A percentile compares a stretch with the other conserved stretches of the same genome.
Evolutionary conservation across 768 basidiomycete genomes (phyloP).

Genomic region (Suillus brevipes): DNA sequence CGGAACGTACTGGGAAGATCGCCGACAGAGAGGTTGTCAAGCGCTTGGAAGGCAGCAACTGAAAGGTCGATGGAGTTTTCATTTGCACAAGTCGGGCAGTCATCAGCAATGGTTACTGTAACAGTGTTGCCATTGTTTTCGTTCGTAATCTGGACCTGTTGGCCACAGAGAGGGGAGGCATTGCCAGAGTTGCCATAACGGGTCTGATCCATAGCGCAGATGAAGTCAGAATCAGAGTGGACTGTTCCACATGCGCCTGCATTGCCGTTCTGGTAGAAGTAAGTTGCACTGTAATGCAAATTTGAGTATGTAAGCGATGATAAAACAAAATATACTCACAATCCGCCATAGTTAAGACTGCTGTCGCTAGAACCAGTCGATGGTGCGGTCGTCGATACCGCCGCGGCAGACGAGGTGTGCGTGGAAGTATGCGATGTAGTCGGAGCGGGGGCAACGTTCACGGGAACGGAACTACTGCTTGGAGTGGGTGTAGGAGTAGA

Average conservation of each 20-base stretch:
- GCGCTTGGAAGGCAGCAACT: slow-evolving; percentile 58
- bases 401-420: neutral
- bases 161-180: slow-evolving; percentile 63
- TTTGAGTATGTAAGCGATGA: neutral
- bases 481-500: neutral
- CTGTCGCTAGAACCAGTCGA: slow-evolving; percentile 19
- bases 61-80: slow-evolving; percentile 74
- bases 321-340: slow-evolving; percentile 35
- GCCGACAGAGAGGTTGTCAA: slow-evolving; percentile 54
- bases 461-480: neutral
- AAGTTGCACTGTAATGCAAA: slow-evolving; percentile 50
- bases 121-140: slow-evolving; percentile 50
- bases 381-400: neutral
- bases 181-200: slow-evolving; percentile 51
- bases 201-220: slow-evolving; percentile 63
- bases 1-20: slow-evolving; percentile 53
- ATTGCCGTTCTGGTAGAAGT: slow-evolving; percentile 67
- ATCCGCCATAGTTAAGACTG: slow-evolving; percentile 38
- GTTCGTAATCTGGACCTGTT: slow-evolving; percentile 64
- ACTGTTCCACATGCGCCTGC: slow-evolving; percentile 78
- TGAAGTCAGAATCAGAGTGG: slow-evolving; percentile 54
- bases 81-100: slow-evolving; percentile 76
- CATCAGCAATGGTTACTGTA: slow-evolving; percentile 69
- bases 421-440: slow-evolving; percentile 1
- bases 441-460: neutral